A percentile compares a stretch with the other conserved stretches of the same genome.
These are phyloP conservation scores for Omphalotus olearius DNA, from an alignment of 1,284 basidiomycete species.

Conservation along the genomic window DNA sequence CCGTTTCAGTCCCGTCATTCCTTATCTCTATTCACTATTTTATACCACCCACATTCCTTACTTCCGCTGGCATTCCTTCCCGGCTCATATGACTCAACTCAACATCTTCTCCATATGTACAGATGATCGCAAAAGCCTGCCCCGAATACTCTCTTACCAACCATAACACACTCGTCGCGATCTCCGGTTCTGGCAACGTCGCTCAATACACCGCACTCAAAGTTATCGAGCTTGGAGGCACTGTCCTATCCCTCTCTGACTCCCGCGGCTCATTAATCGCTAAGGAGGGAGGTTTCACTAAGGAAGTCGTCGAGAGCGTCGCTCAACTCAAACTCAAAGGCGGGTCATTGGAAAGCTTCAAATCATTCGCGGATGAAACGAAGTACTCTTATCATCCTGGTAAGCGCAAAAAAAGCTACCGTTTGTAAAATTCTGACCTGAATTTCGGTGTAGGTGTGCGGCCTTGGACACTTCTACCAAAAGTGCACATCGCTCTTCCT, in stretches of 20 bases:
- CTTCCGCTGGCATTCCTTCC: neutral
- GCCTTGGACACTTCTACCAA: conserved; percentile 71
- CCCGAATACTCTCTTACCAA: conserved; percentile 42
- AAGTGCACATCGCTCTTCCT: conserved; percentile 72
- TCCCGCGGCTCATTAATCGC: conserved; percentile 72
- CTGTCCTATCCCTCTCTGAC: conserved; percentile 76
- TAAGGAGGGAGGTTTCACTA: conserved; percentile 50
- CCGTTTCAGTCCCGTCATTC: conserved; percentile 1
- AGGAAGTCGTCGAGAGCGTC: conserved; percentile 53
- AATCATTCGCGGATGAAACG: conserved; percentile 31
- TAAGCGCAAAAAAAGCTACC: conserved; percentile 18
- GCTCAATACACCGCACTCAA: conserved; percentile 79
- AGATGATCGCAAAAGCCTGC: conserved; percentile 51
- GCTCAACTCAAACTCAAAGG: conserved; percentile 64
- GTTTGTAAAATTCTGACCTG: neutral
- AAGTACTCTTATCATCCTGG: conserved; percentile 68
- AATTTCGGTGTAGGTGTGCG: conserved; percentile 35
- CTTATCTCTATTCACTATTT: neutral
- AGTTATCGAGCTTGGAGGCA: conserved; percentile 75
- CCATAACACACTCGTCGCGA: conserved; percentile 51
- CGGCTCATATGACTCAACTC: too few relatives aligned
- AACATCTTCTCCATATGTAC: neutral
- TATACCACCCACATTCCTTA: neutral
- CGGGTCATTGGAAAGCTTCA: conserved; percentile 50
- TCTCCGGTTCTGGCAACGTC: conserved; percentile 75